These are phyloP conservation scores for Testicularia cyperi DNA, from an alignment of 1,284 basidiomycete genomes.

Conservation along the genomic window DNA sequence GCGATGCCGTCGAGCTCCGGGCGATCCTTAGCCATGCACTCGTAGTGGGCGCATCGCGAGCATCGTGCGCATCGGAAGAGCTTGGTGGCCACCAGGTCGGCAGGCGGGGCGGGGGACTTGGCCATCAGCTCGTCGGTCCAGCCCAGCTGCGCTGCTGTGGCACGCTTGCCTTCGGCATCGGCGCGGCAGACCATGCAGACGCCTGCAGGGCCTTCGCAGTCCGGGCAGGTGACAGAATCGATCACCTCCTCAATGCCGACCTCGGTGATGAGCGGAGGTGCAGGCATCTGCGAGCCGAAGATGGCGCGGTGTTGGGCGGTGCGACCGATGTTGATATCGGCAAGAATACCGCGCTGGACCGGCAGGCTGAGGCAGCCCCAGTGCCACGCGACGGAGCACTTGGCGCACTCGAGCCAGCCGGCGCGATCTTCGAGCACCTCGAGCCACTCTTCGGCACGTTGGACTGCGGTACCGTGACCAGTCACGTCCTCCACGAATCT, in stretches of 20 bases:
- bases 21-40: constrained; percentile 14
- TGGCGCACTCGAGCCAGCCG: constrained; percentile 43
- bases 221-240: constrained; percentile 21
- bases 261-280: constrained; percentile 8
- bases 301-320: constrained; percentile 9
- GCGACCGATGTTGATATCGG: constrained; percentile 18
- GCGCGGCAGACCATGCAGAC: constrained; percentile 34
- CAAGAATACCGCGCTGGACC: constrained; percentile 20
- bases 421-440: constrained; percentile 30
- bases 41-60: constrained; percentile 37
- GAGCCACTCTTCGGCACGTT: constrained; percentile 24
- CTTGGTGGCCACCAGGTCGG: constrained; percentile 5
- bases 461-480: constrained; percentile 13
- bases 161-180: constrained; percentile 11
- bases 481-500: constrained; percentile 21
- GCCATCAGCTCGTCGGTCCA: constrained; percentile 11
- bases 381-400: constrained; percentile 37
- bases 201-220: constrained; percentile 23
- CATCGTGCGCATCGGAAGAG: constrained; percentile 47
- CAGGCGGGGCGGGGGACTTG: constrained; percentile 14
- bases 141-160: constrained; percentile 10
- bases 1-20: constrained; percentile 19
- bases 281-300: constrained; percentile 7
- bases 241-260: constrained; percentile 28
- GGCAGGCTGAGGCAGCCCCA: constrained; percentile 35